Evolutionary conservation across 148 eudicot species (phyloP).

Genomic region (Rhododendron mucronatum): DNA sequence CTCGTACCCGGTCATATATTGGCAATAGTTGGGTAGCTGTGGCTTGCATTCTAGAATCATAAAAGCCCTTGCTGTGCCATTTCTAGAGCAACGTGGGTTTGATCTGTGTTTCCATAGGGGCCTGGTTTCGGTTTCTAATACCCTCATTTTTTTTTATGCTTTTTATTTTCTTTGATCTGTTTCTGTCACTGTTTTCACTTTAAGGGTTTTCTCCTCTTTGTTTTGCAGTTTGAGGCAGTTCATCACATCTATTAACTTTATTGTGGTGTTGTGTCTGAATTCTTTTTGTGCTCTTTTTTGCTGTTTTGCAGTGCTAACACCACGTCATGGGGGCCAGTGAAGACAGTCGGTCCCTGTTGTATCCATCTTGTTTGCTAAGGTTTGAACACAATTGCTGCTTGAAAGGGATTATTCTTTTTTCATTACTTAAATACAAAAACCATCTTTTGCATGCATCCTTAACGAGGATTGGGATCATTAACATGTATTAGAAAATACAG

Average conservation of each 20-base stretch:
- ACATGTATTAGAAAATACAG: neutral
- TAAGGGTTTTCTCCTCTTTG: neutral
- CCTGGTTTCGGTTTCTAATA: neutral
- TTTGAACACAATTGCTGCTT: constrained; percentile 15
- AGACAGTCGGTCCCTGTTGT: constrained; percentile 44
- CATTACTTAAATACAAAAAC: neutral
- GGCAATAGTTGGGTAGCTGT: neutral
- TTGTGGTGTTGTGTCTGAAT: constrained; percentile 3
- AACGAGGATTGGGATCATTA: neutral
- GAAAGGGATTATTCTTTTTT: neutral
- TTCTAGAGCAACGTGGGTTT: neutral
- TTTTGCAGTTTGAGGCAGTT: neutral
- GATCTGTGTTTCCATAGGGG: neutral
- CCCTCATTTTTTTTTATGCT: neutral
- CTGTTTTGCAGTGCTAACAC: constrained; percentile 63
- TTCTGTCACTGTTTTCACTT: neutral
- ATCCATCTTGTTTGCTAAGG: constrained; percentile 23
- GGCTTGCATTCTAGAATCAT: neutral
- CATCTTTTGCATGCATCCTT: neutral
- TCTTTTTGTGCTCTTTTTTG: constrained; percentile 8
- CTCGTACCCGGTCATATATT: neutral
- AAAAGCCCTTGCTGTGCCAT: neutral
- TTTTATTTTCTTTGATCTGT: neutral
- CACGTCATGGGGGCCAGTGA: constrained; percentile 51
- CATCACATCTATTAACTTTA: neutral